Evolutionary conservation across 2,329 filamentous ascomycete species (phyloP).

Genomic region (Periconia sp.): DNA sequence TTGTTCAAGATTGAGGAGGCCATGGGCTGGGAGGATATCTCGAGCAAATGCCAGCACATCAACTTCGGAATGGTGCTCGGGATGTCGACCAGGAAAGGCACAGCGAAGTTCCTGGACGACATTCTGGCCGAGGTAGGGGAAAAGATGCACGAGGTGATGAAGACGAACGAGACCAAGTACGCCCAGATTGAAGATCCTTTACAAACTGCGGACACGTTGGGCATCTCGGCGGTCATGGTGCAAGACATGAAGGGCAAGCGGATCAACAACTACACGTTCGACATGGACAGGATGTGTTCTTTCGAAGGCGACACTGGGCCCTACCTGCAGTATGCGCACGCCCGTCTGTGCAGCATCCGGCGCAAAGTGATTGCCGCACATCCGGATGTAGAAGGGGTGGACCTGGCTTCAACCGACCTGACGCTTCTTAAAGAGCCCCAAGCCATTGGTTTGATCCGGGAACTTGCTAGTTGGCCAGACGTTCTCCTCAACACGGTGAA

Average conservation of each 20-base stretch:
- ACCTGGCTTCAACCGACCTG: conserved; percentile 66
- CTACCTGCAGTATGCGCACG: conserved; percentile 77
- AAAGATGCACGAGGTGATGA: conserved; percentile 98
- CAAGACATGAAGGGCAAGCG: conserved; percentile 96
- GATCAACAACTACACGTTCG: conserved; percentile 70
- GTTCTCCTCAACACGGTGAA: conserved; percentile 81
- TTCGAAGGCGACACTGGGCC: conserved; percentile 86
- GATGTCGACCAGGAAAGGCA: conserved; percentile 65
- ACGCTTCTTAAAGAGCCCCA: conserved; percentile 70
- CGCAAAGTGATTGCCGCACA: conserved; percentile 55
- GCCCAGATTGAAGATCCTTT: conserved; percentile 82
- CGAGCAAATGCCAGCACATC: conserved; percentile 62
- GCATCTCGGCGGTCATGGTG: conserved; percentile 95
- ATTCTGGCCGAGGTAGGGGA: conserved; percentile 68
- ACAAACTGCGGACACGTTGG: conserved; percentile 80
- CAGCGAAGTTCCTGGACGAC: conserved; percentile 56
- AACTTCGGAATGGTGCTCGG: conserved; percentile 69
- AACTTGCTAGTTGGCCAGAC: conserved; percentile 83
- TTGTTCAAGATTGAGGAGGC: conserved; percentile 66
- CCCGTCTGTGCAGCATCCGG: conserved; percentile 39
- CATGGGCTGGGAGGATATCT: conserved; percentile 62
- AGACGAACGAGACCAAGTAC: conserved; percentile 87
- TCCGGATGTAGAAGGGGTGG: conserved; percentile 54
- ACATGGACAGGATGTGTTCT: conserved; percentile 79
- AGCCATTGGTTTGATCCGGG: conserved; percentile 71